Percentiles rank a stretch among this genome's conserved stretches.
phyloP scores from a whole-genome alignment of 2,329 filamentous ascomycete species.

The Pleoardoris graminearum region DNA sequence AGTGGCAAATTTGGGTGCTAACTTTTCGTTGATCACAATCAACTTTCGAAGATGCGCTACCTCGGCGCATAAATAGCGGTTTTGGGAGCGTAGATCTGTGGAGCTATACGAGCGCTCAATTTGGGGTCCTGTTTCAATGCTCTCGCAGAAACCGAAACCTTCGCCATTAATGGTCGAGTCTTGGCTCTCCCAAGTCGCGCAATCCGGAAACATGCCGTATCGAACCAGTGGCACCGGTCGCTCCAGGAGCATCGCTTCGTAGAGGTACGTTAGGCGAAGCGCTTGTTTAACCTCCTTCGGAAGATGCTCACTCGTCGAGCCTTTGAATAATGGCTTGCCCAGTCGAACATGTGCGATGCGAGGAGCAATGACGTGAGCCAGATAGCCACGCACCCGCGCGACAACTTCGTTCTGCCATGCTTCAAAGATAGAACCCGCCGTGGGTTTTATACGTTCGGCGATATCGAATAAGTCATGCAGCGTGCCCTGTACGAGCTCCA shows the following conservation, averaged over 20 bases:
- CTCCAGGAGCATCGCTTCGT: conserved; percentile 20
- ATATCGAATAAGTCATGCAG: conserved; percentile 14
- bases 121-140: neutral
- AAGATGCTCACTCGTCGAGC: conserved; percentile 8
- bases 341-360: conserved; percentile 7
- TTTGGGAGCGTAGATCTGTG: conserved; percentile 8
- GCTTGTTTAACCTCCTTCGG: neutral
- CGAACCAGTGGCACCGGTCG: conserved; percentile 16
- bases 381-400: conserved; percentile 9
- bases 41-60: conserved; percentile 6
- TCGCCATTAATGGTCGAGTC: neutral
- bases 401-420: conserved; percentile 11
- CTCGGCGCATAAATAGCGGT: conserved; percentile 10
- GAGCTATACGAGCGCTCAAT: conserved; percentile 7
- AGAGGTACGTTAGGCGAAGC: conserved; percentile 14
- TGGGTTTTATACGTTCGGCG: conserved; percentile 12
- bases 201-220: conserved; percentile 13
- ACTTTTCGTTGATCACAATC: conserved; percentile 11
- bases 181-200: too few relatives aligned
- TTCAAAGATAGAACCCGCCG: conserved; percentile 9
- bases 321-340: conserved; percentile 10
- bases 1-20: conserved; percentile 8
- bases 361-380: conserved; percentile 14
- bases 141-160: neutral
- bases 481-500: conserved; percentile 15